Evolutionary conservation across 169 alveolate species (phyloP), one percentile per base, ranked within the genome.

Genomic region (Eimeria mitis): DNA sequence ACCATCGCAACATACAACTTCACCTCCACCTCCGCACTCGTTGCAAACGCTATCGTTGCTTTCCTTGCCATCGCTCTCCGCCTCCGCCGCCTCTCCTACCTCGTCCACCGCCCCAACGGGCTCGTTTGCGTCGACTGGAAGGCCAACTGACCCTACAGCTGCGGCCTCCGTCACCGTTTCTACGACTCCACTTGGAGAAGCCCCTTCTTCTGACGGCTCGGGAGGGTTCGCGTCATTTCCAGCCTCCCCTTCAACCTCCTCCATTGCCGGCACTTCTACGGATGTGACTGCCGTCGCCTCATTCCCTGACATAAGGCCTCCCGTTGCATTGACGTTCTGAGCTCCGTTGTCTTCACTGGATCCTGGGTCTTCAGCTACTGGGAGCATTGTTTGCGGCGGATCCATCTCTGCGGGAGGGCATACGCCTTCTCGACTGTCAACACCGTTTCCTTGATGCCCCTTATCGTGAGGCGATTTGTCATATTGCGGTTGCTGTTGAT

Each of bases 11-110:
- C 98, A 97, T 65, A 97, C 91, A 78, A 97, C 94, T 75, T 97
- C 97, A 11, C 98, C 98, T 52, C 98, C 98, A 28, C 96, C 97
- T n/a, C 96, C 94, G 34, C 98, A 97, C 54, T 94, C 88, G 56
- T n/a, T 76, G 76, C 96, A 96, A 75, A 96, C 94, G 90, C 97
- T 91, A 94, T 97, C 91, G 95, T 96, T 83, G 88, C 96, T 92
- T 54, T 92, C 96, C 25, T 70, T 79, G 88, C 96, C 91, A 25
- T 85, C 91, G 91, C 91, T 85, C 91, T 85, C 91, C 78, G 91
- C 91, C 61, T 56, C 91, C 42, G 56, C 91, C 42, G 79, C 78
- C 14, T 85, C 91, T 8, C 91, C 91, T 34, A 47, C 78, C 47
- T 85, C 91, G n/a, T 85, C 91, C 44, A 42, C 78, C 49, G 19